Evolutionary conservation across 768 basidiomycete species (phyloP).

Genomic region (Lactarius sp.): DNA sequence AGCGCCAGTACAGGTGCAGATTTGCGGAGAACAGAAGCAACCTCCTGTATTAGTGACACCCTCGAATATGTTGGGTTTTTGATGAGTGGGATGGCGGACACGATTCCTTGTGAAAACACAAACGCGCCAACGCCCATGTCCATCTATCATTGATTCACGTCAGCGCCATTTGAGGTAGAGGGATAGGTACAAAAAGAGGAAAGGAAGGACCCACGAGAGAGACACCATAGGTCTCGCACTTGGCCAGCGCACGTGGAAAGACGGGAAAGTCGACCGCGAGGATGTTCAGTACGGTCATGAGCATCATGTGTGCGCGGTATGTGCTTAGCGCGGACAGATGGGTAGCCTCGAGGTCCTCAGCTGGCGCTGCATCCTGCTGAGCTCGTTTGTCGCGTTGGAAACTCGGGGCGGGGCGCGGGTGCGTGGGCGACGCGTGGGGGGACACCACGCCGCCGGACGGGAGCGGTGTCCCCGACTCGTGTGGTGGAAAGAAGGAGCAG

Average conservation of each 20-base stretch:
- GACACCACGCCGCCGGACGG: conserved; percentile 40
- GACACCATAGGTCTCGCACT: conserved; percentile 91
- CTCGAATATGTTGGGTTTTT: conserved; percentile 54
- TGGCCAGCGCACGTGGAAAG: conserved; percentile 83
- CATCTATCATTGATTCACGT: conserved; percentile 57
- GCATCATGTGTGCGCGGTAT: conserved; percentile 92
- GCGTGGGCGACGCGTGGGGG: conserved; percentile 25
- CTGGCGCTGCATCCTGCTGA: not conserved
- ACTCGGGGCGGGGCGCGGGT: conserved; percentile 1
- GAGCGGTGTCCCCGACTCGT: conserved; percentile 44
- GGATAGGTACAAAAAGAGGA: not conserved
- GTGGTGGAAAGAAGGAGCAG: conserved; percentile 41
- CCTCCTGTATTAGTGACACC: conserved; percentile 46
- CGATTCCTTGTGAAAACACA: conserved; percentile 91
- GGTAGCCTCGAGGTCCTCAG: conserved; percentile 22
- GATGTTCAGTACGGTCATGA: conserved; percentile 86
- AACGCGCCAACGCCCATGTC: conserved; percentile 97
- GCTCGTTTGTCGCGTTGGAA: conserved; percentile 7
- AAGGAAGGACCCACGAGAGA: conserved; percentile 62
- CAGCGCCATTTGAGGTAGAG: not conserved
- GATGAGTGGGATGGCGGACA: conserved; percentile 79
- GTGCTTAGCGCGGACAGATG: conserved; percentile 74
- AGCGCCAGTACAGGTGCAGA: conserved; percentile 62
- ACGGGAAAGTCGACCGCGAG: conserved; percentile 94
- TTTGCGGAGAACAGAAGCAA: conserved; percentile 50